Conservation (phyloP, 129 eudicot genomes). For the Calendula officinalis region DNA sequence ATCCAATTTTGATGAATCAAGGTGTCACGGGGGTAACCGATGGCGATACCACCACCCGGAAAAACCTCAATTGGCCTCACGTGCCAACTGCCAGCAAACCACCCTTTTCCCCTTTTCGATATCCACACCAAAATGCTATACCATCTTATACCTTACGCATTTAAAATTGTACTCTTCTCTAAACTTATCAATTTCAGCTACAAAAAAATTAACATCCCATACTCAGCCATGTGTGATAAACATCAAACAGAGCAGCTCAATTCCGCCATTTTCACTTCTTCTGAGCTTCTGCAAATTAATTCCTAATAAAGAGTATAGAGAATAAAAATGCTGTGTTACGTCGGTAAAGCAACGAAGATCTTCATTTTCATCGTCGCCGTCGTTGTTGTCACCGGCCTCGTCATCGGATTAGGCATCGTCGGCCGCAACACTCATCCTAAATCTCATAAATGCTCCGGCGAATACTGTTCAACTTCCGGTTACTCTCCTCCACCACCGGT, state of each 20-base stretch:
- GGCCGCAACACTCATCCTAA: conserved; percentile 34
- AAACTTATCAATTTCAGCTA: background rate
- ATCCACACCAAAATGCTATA: background rate
- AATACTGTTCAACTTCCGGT: conserved; percentile 34
- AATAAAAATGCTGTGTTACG: conserved; percentile 56
- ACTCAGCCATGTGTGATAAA: conserved; percentile 6
- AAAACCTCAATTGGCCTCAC: conserved; percentile 42
- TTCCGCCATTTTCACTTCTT: conserved; percentile 23
- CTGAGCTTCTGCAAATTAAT: conserved; percentile 18
- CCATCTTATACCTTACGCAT: conserved; percentile 1
- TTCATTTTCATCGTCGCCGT: conserved; percentile 71
- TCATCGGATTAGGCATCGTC: conserved; percentile 54
- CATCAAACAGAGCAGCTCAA: background rate
- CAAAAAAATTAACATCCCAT: background rate
- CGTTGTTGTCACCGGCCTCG: conserved; percentile 55
- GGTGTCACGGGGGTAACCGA: too few species aligned
- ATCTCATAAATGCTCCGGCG: conserved; percentile 51
- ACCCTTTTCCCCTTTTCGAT: background rate
- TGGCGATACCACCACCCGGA: background rate
- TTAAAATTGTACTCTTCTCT: background rate
- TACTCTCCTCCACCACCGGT: conserved; percentile 25
- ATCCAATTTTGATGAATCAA: too few species aligned
- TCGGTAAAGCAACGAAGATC: conserved; percentile 98
- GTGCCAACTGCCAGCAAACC: conserved; percentile 39
- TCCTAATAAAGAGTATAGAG: background rate